A percentile compares a stretch with the other conserved stretches of the same genome.
phyloP scores from a whole-genome alignment of 352 stramenopile genomes.

The Albugo candida region DNA sequence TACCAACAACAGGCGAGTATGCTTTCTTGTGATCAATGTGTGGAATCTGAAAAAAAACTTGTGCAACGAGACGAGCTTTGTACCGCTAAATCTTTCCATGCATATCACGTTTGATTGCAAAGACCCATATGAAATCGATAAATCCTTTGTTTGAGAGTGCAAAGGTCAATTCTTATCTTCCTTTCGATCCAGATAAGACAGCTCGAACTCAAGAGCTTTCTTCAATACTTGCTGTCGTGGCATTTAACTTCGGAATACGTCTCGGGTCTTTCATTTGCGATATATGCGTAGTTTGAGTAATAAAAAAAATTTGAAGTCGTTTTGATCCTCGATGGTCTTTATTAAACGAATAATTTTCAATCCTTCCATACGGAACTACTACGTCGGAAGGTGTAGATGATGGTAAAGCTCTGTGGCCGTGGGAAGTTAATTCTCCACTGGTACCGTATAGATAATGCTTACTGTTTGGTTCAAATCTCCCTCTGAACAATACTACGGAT shows the following conservation, averaged over 20 bases:
- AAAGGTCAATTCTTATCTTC: not conserved
- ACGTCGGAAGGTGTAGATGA: too few species aligned
- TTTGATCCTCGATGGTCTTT: not conserved
- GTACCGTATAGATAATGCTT: too few species aligned
- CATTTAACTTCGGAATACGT: slow-evolving; percentile 1
- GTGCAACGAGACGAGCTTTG: slow-evolving; percentile 7
- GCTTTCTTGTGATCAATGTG: slow-evolving; percentile 5
- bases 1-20: slow-evolving; percentile 2
- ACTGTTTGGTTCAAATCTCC: too few species aligned
- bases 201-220: not conserved
- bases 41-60: slow-evolving; percentile 4
- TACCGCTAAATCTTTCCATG: too few species aligned
- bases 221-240: slow-evolving; percentile 1
- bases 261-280: not conserved
- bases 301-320: slow-evolving; percentile 1
- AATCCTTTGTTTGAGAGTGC: not conserved
- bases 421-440: too few species aligned
- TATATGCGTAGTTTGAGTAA: not conserved
- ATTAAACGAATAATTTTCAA: not conserved
- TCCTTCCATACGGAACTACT: not conserved
- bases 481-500: too few species aligned
- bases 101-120: slow-evolving; percentile 2
- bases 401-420: too few species aligned
- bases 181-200: not conserved
- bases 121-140: slow-evolving; percentile 7